Percentiles rank a stretch among this genome's conserved stretches.
Evolutionary conservation across 1,284 basidiomycete genomes (phyloP).

Genomic region (Heliocybe sulcata): DNA sequence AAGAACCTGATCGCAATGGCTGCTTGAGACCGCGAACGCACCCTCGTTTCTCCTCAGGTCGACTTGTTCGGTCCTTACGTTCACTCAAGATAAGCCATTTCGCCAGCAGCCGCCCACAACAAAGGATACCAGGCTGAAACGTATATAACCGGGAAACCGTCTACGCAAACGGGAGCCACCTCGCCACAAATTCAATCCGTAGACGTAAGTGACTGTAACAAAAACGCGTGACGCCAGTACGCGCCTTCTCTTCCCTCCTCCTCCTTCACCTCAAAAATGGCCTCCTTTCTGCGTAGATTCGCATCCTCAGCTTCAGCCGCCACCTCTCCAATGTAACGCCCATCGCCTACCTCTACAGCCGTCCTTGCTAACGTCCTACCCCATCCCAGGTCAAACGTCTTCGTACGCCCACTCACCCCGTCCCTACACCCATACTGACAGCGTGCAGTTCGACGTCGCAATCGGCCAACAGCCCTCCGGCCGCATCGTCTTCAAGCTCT

Average conservation of each 20-base stretch:
- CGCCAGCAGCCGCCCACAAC: no score
- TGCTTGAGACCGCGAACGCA: neutral
- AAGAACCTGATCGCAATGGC: neutral
- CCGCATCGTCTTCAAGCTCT: conserved; percentile 57
- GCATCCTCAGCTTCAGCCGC: conserved; percentile 18
- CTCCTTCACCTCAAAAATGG: neutral
- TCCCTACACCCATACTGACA: neutral
- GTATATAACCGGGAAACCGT: no score
- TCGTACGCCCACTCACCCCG: conserved; percentile 26
- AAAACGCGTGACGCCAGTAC: neutral
- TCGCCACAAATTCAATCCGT: neutral
- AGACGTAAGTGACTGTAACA: neutral
- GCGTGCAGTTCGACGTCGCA: conserved; percentile 47
- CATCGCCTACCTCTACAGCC: conserved; percentile 6
- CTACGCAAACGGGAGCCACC: no score
- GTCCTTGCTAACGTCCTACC: conserved; percentile 15
- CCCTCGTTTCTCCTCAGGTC: neutral
- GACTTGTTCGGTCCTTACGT: no score
- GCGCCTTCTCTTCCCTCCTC: no score
- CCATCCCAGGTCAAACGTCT: conserved; percentile 36
- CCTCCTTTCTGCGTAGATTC: conserved; percentile 20
- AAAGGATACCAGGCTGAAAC: no score
- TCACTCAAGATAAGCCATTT: no score
- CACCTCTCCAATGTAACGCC: conserved; percentile 11
- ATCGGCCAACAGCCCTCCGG: conserved; percentile 43